Base-by-base conservation (phyloP, 768 basidiomycete species). In the Imleria badia region DNA sequence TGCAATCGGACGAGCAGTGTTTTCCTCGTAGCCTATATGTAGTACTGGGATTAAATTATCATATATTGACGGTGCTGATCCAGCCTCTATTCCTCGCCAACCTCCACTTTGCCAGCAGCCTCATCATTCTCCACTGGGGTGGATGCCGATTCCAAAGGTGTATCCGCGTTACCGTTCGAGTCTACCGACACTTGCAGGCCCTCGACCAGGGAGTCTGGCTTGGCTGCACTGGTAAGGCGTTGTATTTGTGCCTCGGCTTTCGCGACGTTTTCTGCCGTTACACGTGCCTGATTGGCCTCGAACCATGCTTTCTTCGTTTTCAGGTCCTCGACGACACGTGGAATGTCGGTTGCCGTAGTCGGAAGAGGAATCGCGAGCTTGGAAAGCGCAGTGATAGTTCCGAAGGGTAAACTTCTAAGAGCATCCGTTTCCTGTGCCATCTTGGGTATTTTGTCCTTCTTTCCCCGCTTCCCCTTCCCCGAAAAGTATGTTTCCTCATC, bases 271-370 rank as follows among this genome's bases (percentile, higher is more conserved):
- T 91, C 89, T 6, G 82, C 80, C 3, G 91, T 93, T 58, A 81
- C 82, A 22, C 83, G 84, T 26, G 81, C 82, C 72, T 95, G 94
- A 74, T 98, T 98, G 31, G 91, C 95, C 69, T 89, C 85, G 65
- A 85, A 97, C 94, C 94, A 98, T 22, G 86, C 79, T 76, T 94
- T 94, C 81, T 98, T 99, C 47, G 84, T 91, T 72, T 89, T 89
- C 54, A 99, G 79, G 69, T 97, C 91, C 66, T 91, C 89, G 52
- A 98, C 78, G 44, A 93, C 83, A 49, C 92, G 89, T 50, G 86
- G 81, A 33, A 94, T 80, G 59, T 99, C 95, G 6, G 79, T 75
- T 39, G 79, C 71, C 12, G 87, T 86, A 17, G 83, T 78, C 0
- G 97, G 97, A 23, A 94, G 91, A 23, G 94, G 87, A 64, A 99